These are phyloP conservation scores for Nakazawaea anatomiae DNA, from an alignment of 805 yeast genomes.

Conservation along the genomic window DNA sequence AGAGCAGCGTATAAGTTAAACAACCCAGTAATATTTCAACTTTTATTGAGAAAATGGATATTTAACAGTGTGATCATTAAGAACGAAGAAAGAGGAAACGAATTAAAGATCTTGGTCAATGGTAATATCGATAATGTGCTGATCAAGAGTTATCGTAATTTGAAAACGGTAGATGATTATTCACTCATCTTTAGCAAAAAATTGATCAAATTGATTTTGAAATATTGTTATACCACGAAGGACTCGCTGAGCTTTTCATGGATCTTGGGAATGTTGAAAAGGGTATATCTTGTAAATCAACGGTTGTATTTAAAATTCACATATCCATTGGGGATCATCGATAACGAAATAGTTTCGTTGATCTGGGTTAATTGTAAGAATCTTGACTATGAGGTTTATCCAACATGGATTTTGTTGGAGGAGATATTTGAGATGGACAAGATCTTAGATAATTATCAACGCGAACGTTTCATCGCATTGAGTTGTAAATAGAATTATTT, in stretches of 20 bases:
- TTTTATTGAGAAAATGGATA: slow-evolving; percentile 4
- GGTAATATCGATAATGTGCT: background rate
- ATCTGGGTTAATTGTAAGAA: slow-evolving; percentile 9
- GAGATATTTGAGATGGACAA: slow-evolving; percentile 3
- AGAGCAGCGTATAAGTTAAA: background rate
- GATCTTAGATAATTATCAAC: slow-evolving; percentile 1
- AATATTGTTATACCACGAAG: slow-evolving; percentile 3
- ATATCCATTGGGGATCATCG: slow-evolving; percentile 5
- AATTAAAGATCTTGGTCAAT: background rate
- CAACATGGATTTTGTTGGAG: slow-evolving; percentile 7
- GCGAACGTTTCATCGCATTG: background rate
- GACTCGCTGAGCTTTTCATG: background rate
- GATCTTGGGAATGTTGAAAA: background rate
- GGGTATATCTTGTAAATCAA: background rate
- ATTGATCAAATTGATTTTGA: slow-evolving; percentile 4
- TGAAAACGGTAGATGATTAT: slow-evolving; percentile 2
- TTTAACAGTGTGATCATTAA: slow-evolving; percentile 3
- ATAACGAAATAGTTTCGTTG: slow-evolving; percentile 7
- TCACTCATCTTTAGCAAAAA: slow-evolving; percentile 1
- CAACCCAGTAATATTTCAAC: background rate
- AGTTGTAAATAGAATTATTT: background rate
- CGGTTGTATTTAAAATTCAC: slow-evolving; percentile 5
- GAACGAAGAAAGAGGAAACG: background rate
- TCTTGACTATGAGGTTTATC: slow-evolving; percentile 4
- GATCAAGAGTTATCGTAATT: background rate